A percentile compares a stretch with the other conserved stretches of the same genome.
These are phyloP conservation scores for Candida boidinii DNA, from an alignment of 805 yeast genomes.

Conservation along the genomic window DNA sequence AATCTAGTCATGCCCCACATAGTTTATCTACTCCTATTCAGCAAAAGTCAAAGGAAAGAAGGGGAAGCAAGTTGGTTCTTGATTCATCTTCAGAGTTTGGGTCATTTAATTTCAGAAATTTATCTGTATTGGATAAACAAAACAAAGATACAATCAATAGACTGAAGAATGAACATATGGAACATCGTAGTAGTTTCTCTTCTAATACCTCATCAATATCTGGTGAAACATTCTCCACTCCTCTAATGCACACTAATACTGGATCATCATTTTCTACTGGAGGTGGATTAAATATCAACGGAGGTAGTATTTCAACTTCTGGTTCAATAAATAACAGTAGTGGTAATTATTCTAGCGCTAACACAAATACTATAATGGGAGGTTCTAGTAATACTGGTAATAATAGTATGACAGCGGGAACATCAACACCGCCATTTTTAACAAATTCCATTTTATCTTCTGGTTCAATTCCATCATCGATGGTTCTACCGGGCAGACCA, in stretches of 20 bases:
- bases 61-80: slow-evolving; percentile 50
- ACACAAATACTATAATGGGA: not conserved
- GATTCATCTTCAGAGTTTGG: slow-evolving; percentile 75
- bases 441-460: slow-evolving; percentile 2
- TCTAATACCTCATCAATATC: slow-evolving; percentile 37
- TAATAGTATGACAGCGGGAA: slow-evolving; percentile 5
- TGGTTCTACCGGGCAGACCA: slow-evolving; percentile 5
- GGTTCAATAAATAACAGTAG: slow-evolving; percentile 1
- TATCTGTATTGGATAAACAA: slow-evolving; percentile 86
- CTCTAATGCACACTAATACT: too few species aligned
- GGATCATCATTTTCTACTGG: not conserved
- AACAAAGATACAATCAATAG: slow-evolving; percentile 88
- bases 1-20: too few species aligned
- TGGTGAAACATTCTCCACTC: not conserved
- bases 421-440: slow-evolving; percentile 6
- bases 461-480: slow-evolving; percentile 17
- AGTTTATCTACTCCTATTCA: slow-evolving; percentile 10
- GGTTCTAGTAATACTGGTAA: slow-evolving; percentile 1
- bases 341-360: not conserved
- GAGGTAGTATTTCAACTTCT: slow-evolving; percentile 10
- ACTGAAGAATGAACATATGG: slow-evolving; percentile 74
- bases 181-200: slow-evolving; percentile 33
- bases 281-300: not conserved
- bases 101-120: slow-evolving; percentile 80
- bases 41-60: slow-evolving; percentile 54